phyloP scores from a whole-genome alignment of 2,329 filamentous ascomycete species.

The Talaromyces pinophilus region DNA sequence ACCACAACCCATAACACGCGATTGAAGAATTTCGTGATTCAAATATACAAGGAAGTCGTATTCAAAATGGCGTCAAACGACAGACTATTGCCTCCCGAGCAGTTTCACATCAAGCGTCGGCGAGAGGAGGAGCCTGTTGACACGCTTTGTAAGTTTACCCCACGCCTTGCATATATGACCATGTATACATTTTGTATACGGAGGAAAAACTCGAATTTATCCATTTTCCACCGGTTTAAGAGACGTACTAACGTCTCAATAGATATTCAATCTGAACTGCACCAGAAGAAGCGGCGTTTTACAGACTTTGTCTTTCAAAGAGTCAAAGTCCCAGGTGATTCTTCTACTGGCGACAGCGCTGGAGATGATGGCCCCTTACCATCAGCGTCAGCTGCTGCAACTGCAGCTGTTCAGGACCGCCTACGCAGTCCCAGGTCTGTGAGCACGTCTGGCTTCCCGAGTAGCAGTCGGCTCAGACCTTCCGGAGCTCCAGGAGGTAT shows the following conservation, averaged over 20 bases:
- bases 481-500: conserved; percentile 25
- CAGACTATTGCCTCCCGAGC: conserved; percentile 49
- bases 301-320: conserved; percentile 52
- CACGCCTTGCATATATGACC: conserved; percentile 8
- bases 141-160: conserved; percentile 46
- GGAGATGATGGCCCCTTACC: conserved; percentile 18
- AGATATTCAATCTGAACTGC: conserved; percentile 50
- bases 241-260: conserved; percentile 10
- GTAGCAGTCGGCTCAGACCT: neutral
- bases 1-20: neutral
- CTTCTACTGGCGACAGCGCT: conserved; percentile 21
- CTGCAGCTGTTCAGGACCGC: conserved; percentile 29
- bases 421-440: conserved; percentile 39
- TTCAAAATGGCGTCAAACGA: neutral
- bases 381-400: conserved; percentile 24
- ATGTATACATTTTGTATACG: neutral
- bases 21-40: neutral
- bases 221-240: neutral
- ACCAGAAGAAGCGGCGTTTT: conserved; percentile 50
- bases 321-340: conserved; percentile 34
- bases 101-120: conserved; percentile 58
- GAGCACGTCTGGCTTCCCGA: conserved; percentile 32
- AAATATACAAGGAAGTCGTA: neutral
- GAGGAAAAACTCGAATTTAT: neutral
- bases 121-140: conserved; percentile 60